Conservation (phyloP, 75 land plant species). For the Adiantum capillusveneris region DNA sequence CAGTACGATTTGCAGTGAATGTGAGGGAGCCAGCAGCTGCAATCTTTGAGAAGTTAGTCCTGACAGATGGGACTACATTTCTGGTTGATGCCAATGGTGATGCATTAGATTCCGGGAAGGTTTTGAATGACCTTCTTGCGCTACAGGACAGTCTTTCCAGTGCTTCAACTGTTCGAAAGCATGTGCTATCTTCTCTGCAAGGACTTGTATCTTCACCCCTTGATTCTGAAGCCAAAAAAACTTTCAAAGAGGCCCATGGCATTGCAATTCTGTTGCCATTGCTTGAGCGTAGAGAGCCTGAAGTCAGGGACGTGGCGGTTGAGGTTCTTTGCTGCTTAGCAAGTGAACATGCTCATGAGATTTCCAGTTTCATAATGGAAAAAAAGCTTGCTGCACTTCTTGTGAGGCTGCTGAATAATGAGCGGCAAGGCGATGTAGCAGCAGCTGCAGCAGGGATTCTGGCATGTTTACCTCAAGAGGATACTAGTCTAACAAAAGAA, state of each 20-base stretch:
- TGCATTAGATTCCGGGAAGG: slow-evolving; percentile 22
- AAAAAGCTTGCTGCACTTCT: slow-evolving; percentile 14
- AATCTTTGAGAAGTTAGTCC: slow-evolving; percentile 32
- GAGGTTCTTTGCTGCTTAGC: slow-evolving; percentile 30
- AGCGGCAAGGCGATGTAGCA: slow-evolving; percentile 16
- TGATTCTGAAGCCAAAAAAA: slow-evolving; percentile 15
- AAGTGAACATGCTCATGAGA: slow-evolving; percentile 21
- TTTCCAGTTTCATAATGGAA: slow-evolving; percentile 21
- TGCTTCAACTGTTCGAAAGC: slow-evolving; percentile 7
- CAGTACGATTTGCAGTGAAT: slow-evolving; percentile 16
- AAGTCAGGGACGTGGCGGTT: slow-evolving; percentile 26
- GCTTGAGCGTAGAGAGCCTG: slow-evolving; percentile 24
- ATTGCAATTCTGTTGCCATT: slow-evolving; percentile 30
- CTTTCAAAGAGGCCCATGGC: slow-evolving; percentile 23
- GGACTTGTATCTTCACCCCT: slow-evolving; percentile 28
- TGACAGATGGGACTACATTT: slow-evolving; percentile 25
- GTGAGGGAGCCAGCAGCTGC: slow-evolving; percentile 27
- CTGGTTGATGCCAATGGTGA: slow-evolving; percentile 29
- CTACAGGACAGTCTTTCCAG: slow-evolving; percentile 10
- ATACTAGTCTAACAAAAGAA: slow-evolving; percentile 14
- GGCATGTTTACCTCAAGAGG: slow-evolving; percentile 35
- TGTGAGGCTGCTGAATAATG: slow-evolving; percentile 35
- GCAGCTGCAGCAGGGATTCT: slow-evolving; percentile 38
- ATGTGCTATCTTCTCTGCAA: slow-evolving; percentile 23
- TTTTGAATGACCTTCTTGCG: slow-evolving; percentile 20